Evolutionary conservation across 805 yeast species (phyloP).

Genomic region (Saccharomycopsis oosterbeekiorum): DNA sequence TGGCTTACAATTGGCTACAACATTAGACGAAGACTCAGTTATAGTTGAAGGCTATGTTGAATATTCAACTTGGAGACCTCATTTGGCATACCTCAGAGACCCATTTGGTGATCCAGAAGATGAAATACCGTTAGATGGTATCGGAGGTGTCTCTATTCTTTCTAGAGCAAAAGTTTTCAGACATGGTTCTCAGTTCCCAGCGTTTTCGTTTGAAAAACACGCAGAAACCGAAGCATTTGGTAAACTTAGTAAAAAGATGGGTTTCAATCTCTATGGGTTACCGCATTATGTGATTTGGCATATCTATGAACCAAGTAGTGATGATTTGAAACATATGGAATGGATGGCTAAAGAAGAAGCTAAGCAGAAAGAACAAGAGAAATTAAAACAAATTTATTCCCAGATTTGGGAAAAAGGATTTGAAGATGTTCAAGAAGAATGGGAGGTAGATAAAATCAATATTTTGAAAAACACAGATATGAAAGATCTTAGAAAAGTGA

Average conservation of each 20-base stretch:
- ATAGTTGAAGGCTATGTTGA: slow-evolving; percentile 97
- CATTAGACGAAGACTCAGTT: slow-evolving; percentile 85
- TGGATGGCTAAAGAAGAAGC: slow-evolving; percentile 81
- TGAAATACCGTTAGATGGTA: slow-evolving; percentile 90
- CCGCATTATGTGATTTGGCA: slow-evolving; percentile 97
- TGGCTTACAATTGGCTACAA: slow-evolving; percentile 65
- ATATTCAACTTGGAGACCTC: slow-evolving; percentile 97
- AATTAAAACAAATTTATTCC: slow-evolving; percentile 54
- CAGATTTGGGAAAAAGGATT: slow-evolving; percentile 72
- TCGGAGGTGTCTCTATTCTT: slow-evolving; percentile 93
- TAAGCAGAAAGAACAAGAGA: slow-evolving; percentile 49
- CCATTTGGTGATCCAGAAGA: slow-evolving; percentile 92
- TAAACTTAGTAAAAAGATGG: slow-evolving; percentile 78
- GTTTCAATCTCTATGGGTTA: slow-evolving; percentile 75
- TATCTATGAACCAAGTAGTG: slow-evolving; percentile 89
- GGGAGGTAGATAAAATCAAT: slow-evolving; percentile 62
- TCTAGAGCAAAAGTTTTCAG: slow-evolving; percentile 81
- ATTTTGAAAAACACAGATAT: slow-evolving; percentile 73
- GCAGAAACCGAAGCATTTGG: slow-evolving; percentile 99
- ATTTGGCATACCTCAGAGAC: slow-evolving; percentile 86
- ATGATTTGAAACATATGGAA: slow-evolving; percentile 80
- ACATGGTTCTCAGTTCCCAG: slow-evolving; percentile 90
- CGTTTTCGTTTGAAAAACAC: slow-evolving; percentile 89
- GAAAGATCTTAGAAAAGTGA: slow-evolving; percentile 35
- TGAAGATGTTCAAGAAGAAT: slow-evolving; percentile 59